A percentile compares a stretch with the other conserved stretches of the same genome.
Evolutionary conservation across 2,329 filamentous ascomycete genomes (phyloP).

Genomic region (Colletotrichum sp.): DNA sequence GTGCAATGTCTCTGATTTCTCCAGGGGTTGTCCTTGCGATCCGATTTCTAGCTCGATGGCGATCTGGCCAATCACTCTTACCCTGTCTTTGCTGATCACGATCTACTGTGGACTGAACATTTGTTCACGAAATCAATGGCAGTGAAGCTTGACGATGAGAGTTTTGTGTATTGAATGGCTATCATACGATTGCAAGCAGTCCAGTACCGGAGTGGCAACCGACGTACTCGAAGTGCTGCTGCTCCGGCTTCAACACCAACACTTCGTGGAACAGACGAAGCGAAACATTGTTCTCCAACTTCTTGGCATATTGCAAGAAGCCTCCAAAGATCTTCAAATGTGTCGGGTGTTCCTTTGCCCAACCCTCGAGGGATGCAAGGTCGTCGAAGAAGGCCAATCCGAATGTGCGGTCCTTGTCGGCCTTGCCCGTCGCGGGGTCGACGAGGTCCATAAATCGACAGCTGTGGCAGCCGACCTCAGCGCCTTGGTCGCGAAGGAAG

Average conservation of each 20-base stretch:
- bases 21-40: background rate
- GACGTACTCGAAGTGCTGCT: constrained; percentile 48
- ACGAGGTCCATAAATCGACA: constrained; percentile 49
- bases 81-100: background rate
- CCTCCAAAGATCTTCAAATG: constrained; percentile 45
- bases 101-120: background rate
- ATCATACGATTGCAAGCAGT: constrained; percentile 26
- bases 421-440: constrained; percentile 25
- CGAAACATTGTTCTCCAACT: constrained; percentile 37
- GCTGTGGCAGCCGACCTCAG: constrained; percentile 46
- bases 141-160: background rate
- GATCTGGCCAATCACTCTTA: background rate
- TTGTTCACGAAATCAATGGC: background rate
- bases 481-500: constrained; percentile 46
- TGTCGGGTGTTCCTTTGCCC: constrained; percentile 43
- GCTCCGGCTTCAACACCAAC: constrained; percentile 38
- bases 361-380: constrained; percentile 41
- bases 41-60: background rate
- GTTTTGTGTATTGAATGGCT: background rate
- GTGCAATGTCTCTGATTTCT: background rate
- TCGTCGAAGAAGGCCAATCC: constrained; percentile 47
- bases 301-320: constrained; percentile 42
- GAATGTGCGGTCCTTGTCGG: constrained; percentile 39
- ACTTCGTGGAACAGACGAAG: constrained; percentile 46
- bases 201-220: constrained; percentile 41